Conservation (phyloP, 345 rosid genomes). For the Salix exigua region DNA sequence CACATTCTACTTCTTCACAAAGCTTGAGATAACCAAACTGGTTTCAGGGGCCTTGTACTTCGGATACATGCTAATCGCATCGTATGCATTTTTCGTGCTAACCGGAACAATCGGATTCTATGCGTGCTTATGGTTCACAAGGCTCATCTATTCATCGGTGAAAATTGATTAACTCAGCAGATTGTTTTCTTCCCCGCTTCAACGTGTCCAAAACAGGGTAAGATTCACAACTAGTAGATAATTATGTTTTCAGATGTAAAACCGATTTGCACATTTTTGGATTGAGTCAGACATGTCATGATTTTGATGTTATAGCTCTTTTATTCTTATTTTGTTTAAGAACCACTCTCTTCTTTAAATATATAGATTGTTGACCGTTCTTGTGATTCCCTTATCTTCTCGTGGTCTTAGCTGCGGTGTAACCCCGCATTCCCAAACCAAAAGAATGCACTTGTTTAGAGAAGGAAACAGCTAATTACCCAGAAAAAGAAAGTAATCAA, state of each 20-base stretch:
- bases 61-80: slow-evolving; percentile 73
- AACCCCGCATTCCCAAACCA: no score
- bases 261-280: slow-evolving; percentile 32
- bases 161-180: slow-evolving; percentile 52
- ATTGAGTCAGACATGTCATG: slow-evolving; percentile 14
- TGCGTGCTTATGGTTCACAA: slow-evolving; percentile 79
- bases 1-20: slow-evolving; percentile 76
- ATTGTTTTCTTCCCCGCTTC: background rate
- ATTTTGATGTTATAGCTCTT: slow-evolving; percentile 9
- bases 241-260: slow-evolving; percentile 36
- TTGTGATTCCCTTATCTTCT: background rate
- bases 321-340: slow-evolving; percentile 3
- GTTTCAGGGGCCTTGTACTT: slow-evolving; percentile 65
- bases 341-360: background rate
- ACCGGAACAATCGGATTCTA: slow-evolving; percentile 74
- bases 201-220: slow-evolving; percentile 4
- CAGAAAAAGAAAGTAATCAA: no score
- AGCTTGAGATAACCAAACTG: slow-evolving; percentile 71
- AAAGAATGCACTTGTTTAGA: no score
- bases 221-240: slow-evolving; percentile 22
- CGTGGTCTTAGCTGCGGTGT: background rate
- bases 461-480: no score
- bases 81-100: slow-evolving; percentile 63
- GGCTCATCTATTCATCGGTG: slow-evolving; percentile 80
- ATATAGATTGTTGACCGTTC: slow-evolving; percentile 5